Percentiles rank a stretch among this genome's conserved stretches.
phyloP scores from a whole-genome alignment of 2,329 filamentous ascomycete species.

The Arthrobotrys megalospora region DNA sequence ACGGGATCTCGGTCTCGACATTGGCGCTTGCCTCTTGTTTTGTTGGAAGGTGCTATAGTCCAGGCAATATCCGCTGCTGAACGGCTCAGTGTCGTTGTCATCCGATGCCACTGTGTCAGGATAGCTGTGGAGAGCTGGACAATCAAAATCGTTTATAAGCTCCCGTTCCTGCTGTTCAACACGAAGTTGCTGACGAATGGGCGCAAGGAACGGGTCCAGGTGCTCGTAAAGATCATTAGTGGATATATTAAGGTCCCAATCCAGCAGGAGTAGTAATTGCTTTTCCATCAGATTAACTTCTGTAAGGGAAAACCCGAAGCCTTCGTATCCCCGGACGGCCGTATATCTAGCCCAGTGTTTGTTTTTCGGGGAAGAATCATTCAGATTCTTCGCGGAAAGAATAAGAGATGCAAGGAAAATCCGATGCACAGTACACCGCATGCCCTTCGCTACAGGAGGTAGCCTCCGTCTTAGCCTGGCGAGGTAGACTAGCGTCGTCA shows the following conservation, averaged over 20 bases:
- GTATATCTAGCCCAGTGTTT: slow-evolving; percentile 99
- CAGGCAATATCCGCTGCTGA: neutral
- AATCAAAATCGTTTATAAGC: slow-evolving; percentile 20
- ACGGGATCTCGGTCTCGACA: slow-evolving; percentile 32
- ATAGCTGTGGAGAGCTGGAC: slow-evolving; percentile 2
- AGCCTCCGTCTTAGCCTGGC: slow-evolving; percentile 85
- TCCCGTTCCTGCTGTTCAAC: slow-evolving; percentile 69
- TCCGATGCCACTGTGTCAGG: neutral
- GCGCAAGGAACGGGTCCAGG: slow-evolving; percentile 88
- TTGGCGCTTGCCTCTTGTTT: neutral
- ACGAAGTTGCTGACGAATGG: slow-evolving; percentile 75
- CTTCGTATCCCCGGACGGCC: slow-evolving; percentile 78
- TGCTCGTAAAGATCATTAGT: slow-evolving; percentile 89
- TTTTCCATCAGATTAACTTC: slow-evolving; percentile 99
- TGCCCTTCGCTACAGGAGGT: slow-evolving; percentile 93
- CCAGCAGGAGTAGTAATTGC: slow-evolving; percentile 92
- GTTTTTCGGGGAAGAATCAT: slow-evolving; percentile 99
- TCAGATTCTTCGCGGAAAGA: slow-evolving; percentile 93
- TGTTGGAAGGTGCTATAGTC: neutral
- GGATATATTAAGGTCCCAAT: slow-evolving; percentile 91
- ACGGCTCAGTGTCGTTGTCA: neutral
- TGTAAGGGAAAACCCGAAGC: slow-evolving; percentile 91
- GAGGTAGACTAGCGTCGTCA: slow-evolving; percentile 96
- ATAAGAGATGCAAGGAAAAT: slow-evolving; percentile 95
- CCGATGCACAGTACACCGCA: slow-evolving; percentile 95